Percentiles rank a stretch among this genome's conserved stretches.
phyloP scores from a whole-genome alignment of 2,329 filamentous ascomycete genomes.

The Fusarium tricinctum region DNA sequence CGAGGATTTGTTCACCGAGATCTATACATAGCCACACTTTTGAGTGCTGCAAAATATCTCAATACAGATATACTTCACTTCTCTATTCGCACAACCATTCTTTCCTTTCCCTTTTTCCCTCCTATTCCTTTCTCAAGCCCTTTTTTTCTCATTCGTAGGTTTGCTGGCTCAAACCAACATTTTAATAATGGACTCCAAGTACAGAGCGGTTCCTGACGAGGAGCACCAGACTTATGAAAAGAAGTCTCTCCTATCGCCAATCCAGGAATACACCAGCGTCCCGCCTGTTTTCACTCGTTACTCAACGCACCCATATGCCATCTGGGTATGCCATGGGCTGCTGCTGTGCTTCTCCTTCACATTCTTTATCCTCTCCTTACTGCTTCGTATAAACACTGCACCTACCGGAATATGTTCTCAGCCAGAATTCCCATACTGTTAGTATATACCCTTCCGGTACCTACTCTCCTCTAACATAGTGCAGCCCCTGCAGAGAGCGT shows the following conservation, averaged over 20 bases:
- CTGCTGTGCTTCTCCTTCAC: constrained; percentile 31
- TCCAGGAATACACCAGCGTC: not conserved
- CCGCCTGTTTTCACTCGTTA: not conserved
- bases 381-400: constrained; percentile 12
- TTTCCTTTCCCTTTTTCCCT: not conserved
- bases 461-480: not conserved
- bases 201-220: constrained; percentile 24
- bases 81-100: not conserved
- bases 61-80: not conserved
- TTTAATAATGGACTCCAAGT: constrained; percentile 17
- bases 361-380: constrained; percentile 29
- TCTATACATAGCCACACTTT: not conserved
- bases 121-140: not conserved
- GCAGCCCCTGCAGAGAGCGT: constrained; percentile 62
- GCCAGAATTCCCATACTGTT: constrained; percentile 34
- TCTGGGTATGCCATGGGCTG: constrained; percentile 36
- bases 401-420: not conserved
- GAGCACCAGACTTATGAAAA: constrained; percentile 35
- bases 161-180: not conserved
- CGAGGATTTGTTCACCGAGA: not conserved
- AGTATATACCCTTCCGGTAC: fast-evolving
- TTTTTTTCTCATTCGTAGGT: not conserved
- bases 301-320: not conserved
- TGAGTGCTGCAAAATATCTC: not conserved
- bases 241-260: constrained; percentile 17